A percentile compares a stretch with the other conserved stretches of the same genome.
These are phyloP conservation scores for Myxozyma geophila DNA, from an alignment of 805 yeast species.

Conservation along the genomic window DNA sequence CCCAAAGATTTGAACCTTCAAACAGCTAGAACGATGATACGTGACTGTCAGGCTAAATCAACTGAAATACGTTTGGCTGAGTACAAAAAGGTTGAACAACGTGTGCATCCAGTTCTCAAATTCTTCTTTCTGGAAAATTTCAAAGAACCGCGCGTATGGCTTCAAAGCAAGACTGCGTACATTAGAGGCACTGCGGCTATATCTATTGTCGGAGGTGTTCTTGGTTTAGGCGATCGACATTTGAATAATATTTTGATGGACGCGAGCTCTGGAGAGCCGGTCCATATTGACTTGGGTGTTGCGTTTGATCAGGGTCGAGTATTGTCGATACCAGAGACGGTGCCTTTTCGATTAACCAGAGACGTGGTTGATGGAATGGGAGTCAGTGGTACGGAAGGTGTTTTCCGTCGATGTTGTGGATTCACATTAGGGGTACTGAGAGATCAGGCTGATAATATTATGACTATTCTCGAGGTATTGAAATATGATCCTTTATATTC, in stretches of 20 bases:
- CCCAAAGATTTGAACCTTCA: constrained; percentile 55
- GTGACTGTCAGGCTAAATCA: constrained; percentile 55
- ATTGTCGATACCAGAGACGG: constrained; percentile 86
- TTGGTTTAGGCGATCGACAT: constrained; percentile 96
- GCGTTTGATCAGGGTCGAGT: constrained; percentile 93
- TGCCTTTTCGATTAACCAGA: constrained; percentile 89
- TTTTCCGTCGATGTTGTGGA: constrained; percentile 74
- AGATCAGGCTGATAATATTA: constrained; percentile 66
- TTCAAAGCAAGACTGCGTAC: constrained; percentile 63
- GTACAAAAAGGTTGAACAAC: constrained; percentile 51
- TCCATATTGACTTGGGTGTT: constrained; percentile 94
- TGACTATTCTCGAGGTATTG: constrained; percentile 81
- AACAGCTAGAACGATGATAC: constrained; percentile 69
- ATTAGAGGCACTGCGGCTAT: constrained; percentile 80
- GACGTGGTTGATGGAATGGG: constrained; percentile 96
- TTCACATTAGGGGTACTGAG: constrained; percentile 71
- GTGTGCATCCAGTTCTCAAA: constrained; percentile 69
- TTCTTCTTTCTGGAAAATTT: constrained; percentile 72
- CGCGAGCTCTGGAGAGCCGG: constrained; percentile 80
- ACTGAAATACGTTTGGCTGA: constrained; percentile 48
- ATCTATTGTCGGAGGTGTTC: constrained; percentile 82
- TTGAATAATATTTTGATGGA: constrained; percentile 89
- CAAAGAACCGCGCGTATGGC: constrained; percentile 74
- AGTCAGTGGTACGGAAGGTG: constrained; percentile 77
- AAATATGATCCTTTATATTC: constrained; percentile 91